phyloP scores from a whole-genome alignment of 805 yeast species.

The Teunomyces lycoperdinae region DNA sequence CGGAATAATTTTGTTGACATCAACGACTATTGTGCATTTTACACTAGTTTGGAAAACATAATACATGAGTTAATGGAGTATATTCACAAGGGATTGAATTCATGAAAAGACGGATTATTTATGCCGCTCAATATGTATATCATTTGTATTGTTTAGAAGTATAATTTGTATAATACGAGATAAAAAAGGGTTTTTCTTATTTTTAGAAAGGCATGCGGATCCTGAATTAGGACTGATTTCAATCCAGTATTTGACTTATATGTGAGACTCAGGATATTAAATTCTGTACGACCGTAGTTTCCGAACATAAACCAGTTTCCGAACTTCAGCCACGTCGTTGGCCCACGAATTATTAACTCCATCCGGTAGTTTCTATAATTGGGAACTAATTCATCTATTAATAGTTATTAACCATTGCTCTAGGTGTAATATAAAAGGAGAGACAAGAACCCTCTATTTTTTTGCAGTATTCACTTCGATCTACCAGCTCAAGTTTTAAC shows the following conservation, averaged over 20 bases:
- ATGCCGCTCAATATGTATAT: background rate
- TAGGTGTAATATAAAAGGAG: background rate
- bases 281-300: background rate
- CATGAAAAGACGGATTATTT: background rate
- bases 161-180: background rate
- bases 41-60: constrained; percentile 39
- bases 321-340: background rate
- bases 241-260: background rate
- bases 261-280: no score
- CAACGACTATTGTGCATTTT: constrained; percentile 44
- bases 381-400: background rate
- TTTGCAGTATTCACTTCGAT: background rate
- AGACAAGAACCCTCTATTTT: background rate
- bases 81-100: constrained; percentile 15
- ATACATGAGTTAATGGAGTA: constrained; percentile 39
- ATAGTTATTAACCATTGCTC: background rate
- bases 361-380: background rate
- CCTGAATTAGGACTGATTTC: background rate
- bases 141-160: background rate
- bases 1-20: constrained; percentile 43
- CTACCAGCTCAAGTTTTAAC: background rate
- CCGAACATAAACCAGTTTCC: background rate
- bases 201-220: background rate
- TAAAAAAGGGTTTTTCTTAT: background rate
- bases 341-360: background rate